Percentiles rank a stretch among this genome's conserved stretches.
Conservation (phyloP, 192 early-diverging fungal species). For the Funneliformis geosporum region DNA sequence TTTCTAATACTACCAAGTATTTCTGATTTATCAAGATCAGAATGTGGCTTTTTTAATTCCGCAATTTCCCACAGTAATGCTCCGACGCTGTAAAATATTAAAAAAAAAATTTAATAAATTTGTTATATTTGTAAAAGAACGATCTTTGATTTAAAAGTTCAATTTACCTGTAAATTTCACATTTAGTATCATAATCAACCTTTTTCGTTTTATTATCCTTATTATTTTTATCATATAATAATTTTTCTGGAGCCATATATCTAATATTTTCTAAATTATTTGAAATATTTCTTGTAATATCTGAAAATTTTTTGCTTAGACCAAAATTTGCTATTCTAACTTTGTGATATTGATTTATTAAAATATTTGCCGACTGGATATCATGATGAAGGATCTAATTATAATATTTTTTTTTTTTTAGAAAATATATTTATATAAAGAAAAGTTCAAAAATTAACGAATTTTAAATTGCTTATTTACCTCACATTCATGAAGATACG, state of each 20-base stretch:
- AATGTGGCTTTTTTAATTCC: neutral
- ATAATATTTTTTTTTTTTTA: neutral
- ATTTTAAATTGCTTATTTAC: neutral
- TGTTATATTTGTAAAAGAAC: too few species aligned
- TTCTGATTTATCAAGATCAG: neutral
- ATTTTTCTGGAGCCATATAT: conserved; percentile 19
- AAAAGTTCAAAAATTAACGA: neutral
- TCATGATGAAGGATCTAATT: conserved; percentile 27
- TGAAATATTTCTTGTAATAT: conserved; percentile 12
- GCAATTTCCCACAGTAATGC: conserved; percentile 17
- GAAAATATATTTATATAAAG: too few species aligned
- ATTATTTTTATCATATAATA: neutral
- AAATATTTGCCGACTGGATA: conserved; percentile 1
- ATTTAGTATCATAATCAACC: neutral
- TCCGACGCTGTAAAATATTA: conserved; percentile 12
- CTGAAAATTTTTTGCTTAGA: neutral
- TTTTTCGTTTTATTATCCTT: neutral
- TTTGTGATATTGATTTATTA: neutral
- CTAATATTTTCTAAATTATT: conserved; percentile 1
- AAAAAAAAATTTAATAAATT: neutral
- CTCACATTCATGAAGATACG: conserved; percentile 35
- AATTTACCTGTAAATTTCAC: conserved; percentile 25
- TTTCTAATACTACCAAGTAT: neutral
- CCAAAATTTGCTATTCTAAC: conserved; percentile 20
- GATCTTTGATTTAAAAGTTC: too few species aligned